Evolutionary conservation across 1,284 basidiomycete species (phyloP), one percentile per base, ranked within the genome.

Genomic region (Melampsora larici-populina): DNA sequence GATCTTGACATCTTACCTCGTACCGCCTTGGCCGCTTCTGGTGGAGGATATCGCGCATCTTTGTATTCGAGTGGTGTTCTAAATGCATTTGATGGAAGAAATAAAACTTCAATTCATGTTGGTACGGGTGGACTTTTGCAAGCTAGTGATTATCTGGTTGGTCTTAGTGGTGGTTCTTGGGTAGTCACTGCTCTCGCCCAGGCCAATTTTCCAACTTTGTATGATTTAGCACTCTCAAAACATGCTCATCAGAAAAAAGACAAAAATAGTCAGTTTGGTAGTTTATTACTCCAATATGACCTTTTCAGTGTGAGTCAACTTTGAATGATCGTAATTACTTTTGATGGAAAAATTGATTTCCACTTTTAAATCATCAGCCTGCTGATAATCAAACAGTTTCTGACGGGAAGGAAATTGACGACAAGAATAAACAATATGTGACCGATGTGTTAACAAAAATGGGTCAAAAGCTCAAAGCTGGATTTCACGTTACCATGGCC

Each of bases 61-160:
- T 86, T 87, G 78, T 89, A 87, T 78, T 89, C 87, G 4, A 89
- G 89, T 0, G 88, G 85, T 17, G 86, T 87, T 63, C 81, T 91
- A 13, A 87, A 85, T 46, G 89, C 85, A 0, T 83, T 91, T 24
- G 90, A 90, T 82, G 86, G 86, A 1, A 84, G 89, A 33, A 89
- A 91, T 79, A 81, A 83, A 1, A 85, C 87, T n/a, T 85, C 89
- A 21, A 87, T 87, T 80, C 80, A 83, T 1, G 85, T 83, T 2
- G 89, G 89, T 7, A 90, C 89, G 0, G 90, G 89, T 3, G 90
- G 90, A 2, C 82, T 91, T 0, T 83, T 90, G 51, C 89, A 90
- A 81, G 88, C 89, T 55, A 43, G 51, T 33, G 75, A 77, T 43
- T 77, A 77, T 33, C 21, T 77, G 1, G 24, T 58, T 43, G 66